Evolutionary conservation across 495 filamentous ascomycete species (phyloP).

Genomic region (Pseudotulostoma volvatum): DNA sequence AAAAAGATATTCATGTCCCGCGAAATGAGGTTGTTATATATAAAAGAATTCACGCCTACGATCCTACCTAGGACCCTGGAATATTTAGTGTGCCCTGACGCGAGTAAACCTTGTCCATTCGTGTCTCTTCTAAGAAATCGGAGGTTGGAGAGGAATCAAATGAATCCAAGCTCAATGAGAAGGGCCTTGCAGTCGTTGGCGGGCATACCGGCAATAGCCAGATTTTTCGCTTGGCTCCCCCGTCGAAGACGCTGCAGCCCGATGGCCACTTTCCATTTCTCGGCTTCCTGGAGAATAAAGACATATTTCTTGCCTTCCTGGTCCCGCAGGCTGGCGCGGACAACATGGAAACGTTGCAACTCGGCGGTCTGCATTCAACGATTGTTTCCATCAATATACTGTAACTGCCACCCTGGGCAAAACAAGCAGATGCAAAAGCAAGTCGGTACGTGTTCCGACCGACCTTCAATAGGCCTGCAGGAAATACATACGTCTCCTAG

Average conservation of each 20-base stretch:
- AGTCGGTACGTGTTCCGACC: constrained; percentile 47
- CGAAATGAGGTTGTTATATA: no score
- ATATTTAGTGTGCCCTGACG: no score
- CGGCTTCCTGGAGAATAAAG: constrained; percentile 65
- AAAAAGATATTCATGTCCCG: no score
- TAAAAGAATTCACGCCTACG: no score
- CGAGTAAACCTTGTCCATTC: no score
- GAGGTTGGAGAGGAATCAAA: no score
- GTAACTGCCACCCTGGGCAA: constrained; percentile 7
- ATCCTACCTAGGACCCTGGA: no score
- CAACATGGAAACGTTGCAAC: constrained; percentile 50
- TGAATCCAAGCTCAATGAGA: constrained; percentile 46
- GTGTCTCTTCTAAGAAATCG: no score
- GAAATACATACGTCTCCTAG: constrained; percentile 46
- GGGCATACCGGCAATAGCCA: constrained; percentile 47
- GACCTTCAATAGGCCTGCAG: constrained; percentile 38
- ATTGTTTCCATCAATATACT: constrained; percentile 7
- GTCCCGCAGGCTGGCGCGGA: constrained; percentile 70
- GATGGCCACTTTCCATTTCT: constrained; percentile 84
- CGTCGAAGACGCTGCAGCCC: constrained; percentile 58
- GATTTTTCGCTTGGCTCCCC: constrained; percentile 49
- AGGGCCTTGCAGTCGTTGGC: constrained; percentile 41
- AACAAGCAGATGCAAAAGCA: constrained; percentile 22
- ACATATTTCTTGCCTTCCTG: constrained; percentile 69
- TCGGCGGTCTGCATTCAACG: constrained; percentile 34